These are phyloP conservation scores for Mayamaea pseudoterrestris DNA, from an alignment of 108 stramenopile species.

Conservation along the genomic window DNA sequence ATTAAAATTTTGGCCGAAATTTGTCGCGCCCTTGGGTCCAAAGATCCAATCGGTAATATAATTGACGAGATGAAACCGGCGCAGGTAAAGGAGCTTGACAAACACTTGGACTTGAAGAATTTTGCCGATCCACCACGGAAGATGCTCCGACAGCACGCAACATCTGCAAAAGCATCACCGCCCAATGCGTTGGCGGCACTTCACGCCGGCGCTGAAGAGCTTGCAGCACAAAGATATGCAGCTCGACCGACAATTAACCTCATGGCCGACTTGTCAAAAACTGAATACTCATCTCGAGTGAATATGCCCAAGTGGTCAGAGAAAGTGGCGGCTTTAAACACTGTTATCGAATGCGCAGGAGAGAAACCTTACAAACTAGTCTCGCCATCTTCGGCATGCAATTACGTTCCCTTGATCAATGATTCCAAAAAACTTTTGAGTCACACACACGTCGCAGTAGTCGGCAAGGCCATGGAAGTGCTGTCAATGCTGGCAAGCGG, in stretches of 20 bases:
- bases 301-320: conserved; percentile 72
- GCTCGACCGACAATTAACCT: conserved; percentile 60
- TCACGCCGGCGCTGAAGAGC: conserved; percentile 38
- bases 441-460: conserved; percentile 80
- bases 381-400: conserved; percentile 35
- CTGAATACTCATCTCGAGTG: conserved; percentile 55
- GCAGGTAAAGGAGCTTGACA: conserved; percentile 61
- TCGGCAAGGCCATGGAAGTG: conserved; percentile 53
- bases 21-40: conserved; percentile 70
- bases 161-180: conserved; percentile 10
- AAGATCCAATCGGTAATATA: conserved; percentile 37
- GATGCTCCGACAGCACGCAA: conserved; percentile 20
- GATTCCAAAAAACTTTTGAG: conserved; percentile 58
- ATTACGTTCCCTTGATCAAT: conserved; percentile 56
- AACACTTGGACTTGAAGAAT: conserved; percentile 28
- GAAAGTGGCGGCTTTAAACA: conserved; percentile 71
- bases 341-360: conserved; percentile 57
- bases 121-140: conserved; percentile 18
- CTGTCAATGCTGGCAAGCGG: conserved; percentile 75
- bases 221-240: conserved; percentile 42
- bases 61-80: conserved; percentile 63
- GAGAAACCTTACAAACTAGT: conserved; percentile 74
- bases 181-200: conserved; percentile 46
- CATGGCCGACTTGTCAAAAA: conserved; percentile 32
- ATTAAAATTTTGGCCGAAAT: conserved; percentile 68